Percentiles rank a stretch among this genome's conserved stretches.
phyloP scores from a whole-genome alignment of 257 asterid species.

The Solanum ossicruentum region DNA sequence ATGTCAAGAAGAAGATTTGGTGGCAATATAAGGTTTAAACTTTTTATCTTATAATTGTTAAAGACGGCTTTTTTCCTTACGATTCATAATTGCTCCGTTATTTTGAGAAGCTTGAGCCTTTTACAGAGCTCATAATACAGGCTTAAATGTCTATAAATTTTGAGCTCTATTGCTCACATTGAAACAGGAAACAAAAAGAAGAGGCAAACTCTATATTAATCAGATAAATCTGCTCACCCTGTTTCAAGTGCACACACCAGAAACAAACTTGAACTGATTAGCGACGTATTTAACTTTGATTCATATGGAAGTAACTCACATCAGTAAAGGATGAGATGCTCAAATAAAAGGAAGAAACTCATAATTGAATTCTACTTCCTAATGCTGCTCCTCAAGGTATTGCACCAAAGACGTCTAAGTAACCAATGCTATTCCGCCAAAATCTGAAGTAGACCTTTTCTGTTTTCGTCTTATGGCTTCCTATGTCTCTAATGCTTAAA shows the following conservation, averaged over 20 bases:
- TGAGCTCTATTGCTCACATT: background rate
- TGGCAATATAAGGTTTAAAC: constrained; percentile 77
- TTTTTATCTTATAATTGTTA: background rate
- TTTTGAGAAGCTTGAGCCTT: background rate
- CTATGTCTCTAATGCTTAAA: background rate
- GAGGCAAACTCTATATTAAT: background rate
- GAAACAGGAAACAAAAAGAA: background rate
- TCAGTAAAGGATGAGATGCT: background rate
- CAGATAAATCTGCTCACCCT: background rate
- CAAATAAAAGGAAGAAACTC: background rate
- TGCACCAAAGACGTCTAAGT: background rate
- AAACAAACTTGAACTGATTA: background rate
- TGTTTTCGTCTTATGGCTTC: background rate
- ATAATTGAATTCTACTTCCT: background rate
- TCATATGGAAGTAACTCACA: background rate
- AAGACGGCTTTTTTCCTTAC: background rate
- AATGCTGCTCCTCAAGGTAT: background rate
- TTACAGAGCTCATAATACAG: background rate
- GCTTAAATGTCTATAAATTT: background rate
- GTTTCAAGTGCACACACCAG: background rate
- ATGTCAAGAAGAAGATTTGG: constrained; percentile 91
- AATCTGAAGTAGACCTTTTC: background rate
- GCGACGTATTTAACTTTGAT: background rate
- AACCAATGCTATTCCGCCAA: background rate
- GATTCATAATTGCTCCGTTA: background rate